Evolutionary conservation across 31 red algal species (phyloP), one percentile per base, ranked within the genome.

Genomic region (Endocladia muricata): DNA sequence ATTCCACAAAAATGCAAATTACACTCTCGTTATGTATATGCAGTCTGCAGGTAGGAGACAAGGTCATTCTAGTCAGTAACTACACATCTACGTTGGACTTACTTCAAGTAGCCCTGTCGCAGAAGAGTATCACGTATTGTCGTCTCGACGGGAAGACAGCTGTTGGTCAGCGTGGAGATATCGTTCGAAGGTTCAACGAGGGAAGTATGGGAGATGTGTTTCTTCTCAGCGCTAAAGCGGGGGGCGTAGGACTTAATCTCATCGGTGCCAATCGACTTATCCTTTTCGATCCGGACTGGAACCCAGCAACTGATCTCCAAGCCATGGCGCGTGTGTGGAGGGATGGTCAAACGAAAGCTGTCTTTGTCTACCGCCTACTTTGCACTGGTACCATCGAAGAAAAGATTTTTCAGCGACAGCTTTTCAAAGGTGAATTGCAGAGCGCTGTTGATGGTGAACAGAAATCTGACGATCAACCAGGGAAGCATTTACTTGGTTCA

Each of bases 281-380:
- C 61, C 65, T 98, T 41, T 94, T 94, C 49, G 96, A 98, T 68
- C 90, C 96, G 9, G 91, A 94, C 42, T 98, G 96, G 96, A 98
- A 98, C 75, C 96, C 96, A 58, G 79, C 89, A 36, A 94, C 86
- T 28, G 96, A 98, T 63, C 60, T 93, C 28, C 96, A 98, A 59
- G 92, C 96, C 22, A 89, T 93, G 83, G 91, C 81, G 43, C 77
- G 96, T 13, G 83, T 89, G 17, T 92, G 87, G 81, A 91, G 96
- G 13, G 87, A 90, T 76, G 96, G 96, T 55, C 96, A 98, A 61
- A 98, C 80, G 60, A 85, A 82, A 61, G 69, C 68, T 3, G 96
- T 98, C 0, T 84, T 81, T 42, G 86, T 98, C n/a, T 94, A 93
- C 68, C 82, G 96, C 2, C 64, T 98, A 23, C 34, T 98, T n/a